Percentiles rank a stretch among this genome's conserved stretches.
Conservation (phyloP, 352 stramenopile genomes). For the Lagenidium giganteum region DNA sequence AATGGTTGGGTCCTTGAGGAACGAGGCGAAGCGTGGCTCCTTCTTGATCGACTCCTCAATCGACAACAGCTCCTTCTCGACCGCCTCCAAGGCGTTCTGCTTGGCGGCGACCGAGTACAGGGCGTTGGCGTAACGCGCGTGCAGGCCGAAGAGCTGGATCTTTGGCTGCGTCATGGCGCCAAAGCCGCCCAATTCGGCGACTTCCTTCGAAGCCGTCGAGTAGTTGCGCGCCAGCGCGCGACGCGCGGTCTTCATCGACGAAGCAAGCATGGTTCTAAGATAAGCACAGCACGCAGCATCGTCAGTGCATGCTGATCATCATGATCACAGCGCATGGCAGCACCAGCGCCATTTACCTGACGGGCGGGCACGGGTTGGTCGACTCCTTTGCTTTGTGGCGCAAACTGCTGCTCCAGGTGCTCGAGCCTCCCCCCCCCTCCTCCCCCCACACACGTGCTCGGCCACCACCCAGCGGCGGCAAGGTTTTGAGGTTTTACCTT, state of each 20-base stretch:
- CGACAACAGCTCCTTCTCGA: constrained; percentile 87
- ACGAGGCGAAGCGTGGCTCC: constrained; percentile 88
- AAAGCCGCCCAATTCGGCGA: constrained; percentile 68
- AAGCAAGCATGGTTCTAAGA: constrained; percentile 54
- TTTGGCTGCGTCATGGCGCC: constrained; percentile 82
- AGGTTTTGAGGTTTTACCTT: no score
- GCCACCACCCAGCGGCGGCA: no score
- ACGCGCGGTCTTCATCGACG: constrained; percentile 64
- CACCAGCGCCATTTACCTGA: no score
- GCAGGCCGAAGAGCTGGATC: constrained; percentile 95
- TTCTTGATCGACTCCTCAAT: constrained; percentile 79
- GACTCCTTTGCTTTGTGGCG: no score
- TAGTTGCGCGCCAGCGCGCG: constrained; percentile 36
- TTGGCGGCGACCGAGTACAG: constrained; percentile 94
- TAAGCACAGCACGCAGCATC: neutral
- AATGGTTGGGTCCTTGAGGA: constrained; percentile 97
- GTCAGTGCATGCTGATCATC: constrained; percentile 1
- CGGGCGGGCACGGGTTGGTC: no score
- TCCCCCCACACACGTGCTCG: no score
- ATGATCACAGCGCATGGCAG: neutral
- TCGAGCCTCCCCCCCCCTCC: constrained; percentile 1
- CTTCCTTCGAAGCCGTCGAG: constrained; percentile 34
- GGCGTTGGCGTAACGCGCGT: constrained; percentile 96
- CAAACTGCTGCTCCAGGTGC: neutral
- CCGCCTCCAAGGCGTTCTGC: constrained; percentile 70